phyloP scores from a whole-genome alignment of 2,329 filamentous ascomycete genomes.

The Akanthomyces muscarius region DNA sequence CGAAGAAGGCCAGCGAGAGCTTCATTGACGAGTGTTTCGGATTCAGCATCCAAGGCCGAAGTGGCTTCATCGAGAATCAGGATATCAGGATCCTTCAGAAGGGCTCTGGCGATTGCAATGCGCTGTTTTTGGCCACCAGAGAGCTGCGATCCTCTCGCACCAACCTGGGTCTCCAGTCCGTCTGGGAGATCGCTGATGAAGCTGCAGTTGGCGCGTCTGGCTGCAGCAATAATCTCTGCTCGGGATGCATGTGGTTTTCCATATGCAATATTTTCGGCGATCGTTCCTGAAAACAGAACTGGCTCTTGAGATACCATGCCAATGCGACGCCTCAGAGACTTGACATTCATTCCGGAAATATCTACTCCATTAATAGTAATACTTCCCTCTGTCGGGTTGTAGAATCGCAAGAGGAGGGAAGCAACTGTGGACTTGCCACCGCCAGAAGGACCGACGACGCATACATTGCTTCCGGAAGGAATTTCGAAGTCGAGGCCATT shows the following conservation, averaged over 20 bases:
- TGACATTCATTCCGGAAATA: constrained; percentile 82
- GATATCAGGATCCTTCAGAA: constrained; percentile 95
- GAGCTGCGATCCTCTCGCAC: constrained; percentile 85
- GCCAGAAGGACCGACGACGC: constrained; percentile 92
- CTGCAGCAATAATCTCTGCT: constrained; percentile 78
- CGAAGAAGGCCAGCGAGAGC: constrained; percentile 76
- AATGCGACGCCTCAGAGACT: constrained; percentile 86
- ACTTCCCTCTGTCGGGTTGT: constrained; percentile 70
- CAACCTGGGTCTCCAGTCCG: constrained; percentile 89
- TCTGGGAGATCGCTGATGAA: constrained; percentile 97
- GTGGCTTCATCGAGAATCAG: constrained; percentile 96
- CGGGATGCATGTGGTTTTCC: constrained; percentile 75
- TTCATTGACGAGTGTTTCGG: constrained; percentile 92
- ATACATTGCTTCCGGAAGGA: constrained; percentile 88
- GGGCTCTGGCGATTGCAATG: constrained; percentile 90
- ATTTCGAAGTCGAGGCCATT: constrained; percentile 85
- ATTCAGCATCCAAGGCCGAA: constrained; percentile 91
- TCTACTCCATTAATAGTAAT: constrained; percentile 84
- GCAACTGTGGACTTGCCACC: constrained; percentile 96
- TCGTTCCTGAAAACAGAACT: constrained; percentile 81
- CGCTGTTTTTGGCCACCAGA: constrained; percentile 97
- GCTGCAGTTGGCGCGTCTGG: constrained; percentile 87
- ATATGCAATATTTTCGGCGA: constrained; percentile 88
- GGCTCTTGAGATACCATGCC: constrained; percentile 95
- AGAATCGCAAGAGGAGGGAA: constrained; percentile 87